Percentiles rank a stretch among this genome's conserved stretches.
Evolutionary conservation across 83 land plant species (phyloP).

Genomic region (Thuja plicata): DNA sequence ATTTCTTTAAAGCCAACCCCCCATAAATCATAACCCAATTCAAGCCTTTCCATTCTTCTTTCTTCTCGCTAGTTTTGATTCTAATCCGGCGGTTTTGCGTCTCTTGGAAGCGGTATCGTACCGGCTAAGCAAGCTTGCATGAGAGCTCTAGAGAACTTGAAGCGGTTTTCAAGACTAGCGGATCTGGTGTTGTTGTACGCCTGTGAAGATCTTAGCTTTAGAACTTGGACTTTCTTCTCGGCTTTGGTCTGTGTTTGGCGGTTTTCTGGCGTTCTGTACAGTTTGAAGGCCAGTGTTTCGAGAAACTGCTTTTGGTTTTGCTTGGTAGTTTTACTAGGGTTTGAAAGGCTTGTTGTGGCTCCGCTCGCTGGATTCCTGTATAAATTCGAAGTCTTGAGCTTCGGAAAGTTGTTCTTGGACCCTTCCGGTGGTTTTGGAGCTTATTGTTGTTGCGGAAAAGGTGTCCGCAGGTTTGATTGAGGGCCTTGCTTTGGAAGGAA

Average conservation of each 20-base stretch:
- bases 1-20: not conserved
- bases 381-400: not conserved
- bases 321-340: not conserved
- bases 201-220: not conserved
- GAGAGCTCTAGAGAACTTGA: not conserved
- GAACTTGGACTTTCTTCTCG: not conserved
- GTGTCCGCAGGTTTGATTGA: not conserved
- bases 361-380: not conserved
- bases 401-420: not conserved
- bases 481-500: not conserved
- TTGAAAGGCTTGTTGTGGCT: not conserved
- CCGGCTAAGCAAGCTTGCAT: not conserved
- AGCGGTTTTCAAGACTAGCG: not conserved
- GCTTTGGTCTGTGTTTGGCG: not conserved
- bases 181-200: not conserved
- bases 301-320: not conserved
- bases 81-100: not conserved
- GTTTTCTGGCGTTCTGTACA: not conserved
- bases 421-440: not conserved
- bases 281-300: not conserved
- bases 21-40: not conserved
- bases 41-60: not conserved
- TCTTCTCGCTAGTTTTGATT: not conserved
- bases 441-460: not conserved
- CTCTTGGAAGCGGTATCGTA: not conserved